Base-by-base conservation (phyloP, 768 basidiomycete species). In the Boletus rufocinnamomeus region DNA sequence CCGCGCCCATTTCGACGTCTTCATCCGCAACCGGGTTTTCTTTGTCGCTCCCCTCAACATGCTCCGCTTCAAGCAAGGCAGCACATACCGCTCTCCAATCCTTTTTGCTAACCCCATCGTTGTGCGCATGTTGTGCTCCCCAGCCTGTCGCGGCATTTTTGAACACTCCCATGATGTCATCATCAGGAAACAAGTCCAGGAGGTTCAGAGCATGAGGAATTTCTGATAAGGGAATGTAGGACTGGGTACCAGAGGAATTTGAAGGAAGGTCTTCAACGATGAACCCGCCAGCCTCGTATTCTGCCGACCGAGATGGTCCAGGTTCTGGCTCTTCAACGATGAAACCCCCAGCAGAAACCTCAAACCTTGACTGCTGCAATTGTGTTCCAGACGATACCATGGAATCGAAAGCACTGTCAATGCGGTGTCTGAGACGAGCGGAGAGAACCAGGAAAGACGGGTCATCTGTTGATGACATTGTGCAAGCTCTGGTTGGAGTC, bases 41-140 rank as follows among this genome's bases (percentile, higher is more conserved):
- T 48, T 55, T 64, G 28, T 50, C 60, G 37, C 64, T 69, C 40
- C 70, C 73, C 23, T 70, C 73, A 3, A 3, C 21, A 17, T 69
- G 63, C 23, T 68, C 72, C 46, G 73, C 75, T 58, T 84, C 87
- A 5, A 93, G 76, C 14, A 94, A 75, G 5, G 87, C 87, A 11
- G 87, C 84, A 68, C 91, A 93, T 5, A 94, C 88, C 14, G 89
- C 80, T 38, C 88, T 82, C 88, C 89, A 94, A 67, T 93, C 91
- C 30, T 85, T 84, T 50, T 79, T 75, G 62, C 79, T 82, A 27
- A 94, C 81, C 45, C 74, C 69, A 30, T 71, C 70, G 16, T 69
- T 74, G 34, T 63, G 66, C 7, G 58, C 56, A 35, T 67, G 59
- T 11, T 72, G 73, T 14, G 72, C 75, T 49, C 72, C 72, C 91